These are phyloP conservation scores for Plantago rigida DNA, from an alignment of 305 asterid species.

Conservation along the genomic window DNA sequence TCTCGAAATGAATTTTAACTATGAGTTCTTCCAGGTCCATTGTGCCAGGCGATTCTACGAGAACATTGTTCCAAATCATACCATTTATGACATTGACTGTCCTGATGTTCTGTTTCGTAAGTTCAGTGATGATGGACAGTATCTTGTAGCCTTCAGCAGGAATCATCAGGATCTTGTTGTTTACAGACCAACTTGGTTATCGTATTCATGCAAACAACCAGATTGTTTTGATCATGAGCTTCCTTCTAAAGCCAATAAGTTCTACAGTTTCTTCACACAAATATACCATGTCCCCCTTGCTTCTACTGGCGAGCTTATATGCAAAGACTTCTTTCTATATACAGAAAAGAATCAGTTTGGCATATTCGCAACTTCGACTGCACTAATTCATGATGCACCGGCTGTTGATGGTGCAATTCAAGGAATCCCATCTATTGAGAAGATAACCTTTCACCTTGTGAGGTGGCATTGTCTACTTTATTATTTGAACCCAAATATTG, in stretches of 20 bases:
- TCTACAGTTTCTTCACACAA: constrained; percentile 80
- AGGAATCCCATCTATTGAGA: constrained; percentile 82
- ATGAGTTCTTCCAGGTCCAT: constrained; percentile 52
- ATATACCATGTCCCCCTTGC: constrained; percentile 64
- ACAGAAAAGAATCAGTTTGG: constrained; percentile 64
- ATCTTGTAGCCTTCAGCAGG: constrained; percentile 83
- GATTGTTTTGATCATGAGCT: constrained; percentile 52
- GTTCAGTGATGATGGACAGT: constrained; percentile 92
- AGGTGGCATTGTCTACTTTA: constrained; percentile 36
- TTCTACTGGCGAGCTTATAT: constrained; percentile 71
- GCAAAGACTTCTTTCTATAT: constrained; percentile 91
- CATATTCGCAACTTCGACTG: constrained; percentile 83
- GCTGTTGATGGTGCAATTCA: constrained; percentile 77
- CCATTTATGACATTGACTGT: constrained; percentile 74
- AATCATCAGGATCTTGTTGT: constrained; percentile 81
- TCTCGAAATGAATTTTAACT: constrained; percentile 20
- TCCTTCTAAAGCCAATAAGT: constrained; percentile 69
- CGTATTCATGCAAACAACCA: constrained; percentile 67
- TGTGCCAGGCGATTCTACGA: constrained; percentile 76
- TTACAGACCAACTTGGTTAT: constrained; percentile 81
- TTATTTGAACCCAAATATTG: too few species aligned
- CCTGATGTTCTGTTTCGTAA: constrained; percentile 86
- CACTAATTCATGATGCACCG: constrained; percentile 74
- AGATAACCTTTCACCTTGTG: constrained; percentile 81
- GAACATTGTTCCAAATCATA: constrained; percentile 79